A percentile compares a stretch with the other conserved stretches of the same genome.
Evolutionary conservation across 1,284 basidiomycete genomes (phyloP).

Genomic region (Microstroma glucosiphilum): DNA sequence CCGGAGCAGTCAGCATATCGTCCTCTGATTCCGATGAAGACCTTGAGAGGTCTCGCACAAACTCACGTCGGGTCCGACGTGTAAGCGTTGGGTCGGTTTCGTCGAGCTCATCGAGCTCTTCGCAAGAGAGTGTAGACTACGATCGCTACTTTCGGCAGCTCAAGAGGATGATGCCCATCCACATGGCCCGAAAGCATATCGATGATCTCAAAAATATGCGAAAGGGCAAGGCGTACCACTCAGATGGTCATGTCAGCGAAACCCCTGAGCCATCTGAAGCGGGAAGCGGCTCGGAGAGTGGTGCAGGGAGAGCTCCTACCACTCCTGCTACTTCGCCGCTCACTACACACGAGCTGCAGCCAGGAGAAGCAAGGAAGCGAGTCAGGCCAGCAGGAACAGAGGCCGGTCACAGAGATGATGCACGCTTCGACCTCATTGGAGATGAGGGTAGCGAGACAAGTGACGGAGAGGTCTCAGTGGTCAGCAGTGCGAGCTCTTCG

Average conservation of each 20-base stretch:
- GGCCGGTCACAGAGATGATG: slow-evolving; percentile 5
- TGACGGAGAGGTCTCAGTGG: no score
- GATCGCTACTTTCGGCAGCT: slow-evolving; percentile 41
- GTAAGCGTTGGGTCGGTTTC: not conserved
- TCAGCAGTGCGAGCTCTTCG: no score
- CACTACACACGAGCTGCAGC: slow-evolving; percentile 10
- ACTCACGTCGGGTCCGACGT: not conserved
- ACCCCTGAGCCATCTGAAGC: slow-evolving; percentile 15
- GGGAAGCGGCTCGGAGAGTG: not conserved
- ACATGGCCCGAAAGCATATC: slow-evolving; percentile 43
- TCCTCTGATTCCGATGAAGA: not conserved
- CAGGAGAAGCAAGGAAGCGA: slow-evolving; percentile 15
- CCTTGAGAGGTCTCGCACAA: not conserved
- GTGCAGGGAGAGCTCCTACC: not conserved
- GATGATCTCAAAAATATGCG: slow-evolving; percentile 45
- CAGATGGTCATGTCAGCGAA: slow-evolving; percentile 28
- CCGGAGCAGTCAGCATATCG: not conserved
- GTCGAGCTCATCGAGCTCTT: not conserved
- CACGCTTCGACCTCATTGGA: slow-evolving; percentile 12
- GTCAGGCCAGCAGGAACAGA: slow-evolving; percentile 6
- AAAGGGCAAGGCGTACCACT: slow-evolving; percentile 37
- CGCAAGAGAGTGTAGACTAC: slow-evolving; percentile 35
- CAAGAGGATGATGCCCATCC: slow-evolving; percentile 46
- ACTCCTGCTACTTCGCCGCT: slow-evolving; percentile 11
- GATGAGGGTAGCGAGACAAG: slow-evolving; percentile 12